Conservation (phyloP, 2,329 filamentous ascomycete genomes). For the Clathrospora elynae region DNA sequence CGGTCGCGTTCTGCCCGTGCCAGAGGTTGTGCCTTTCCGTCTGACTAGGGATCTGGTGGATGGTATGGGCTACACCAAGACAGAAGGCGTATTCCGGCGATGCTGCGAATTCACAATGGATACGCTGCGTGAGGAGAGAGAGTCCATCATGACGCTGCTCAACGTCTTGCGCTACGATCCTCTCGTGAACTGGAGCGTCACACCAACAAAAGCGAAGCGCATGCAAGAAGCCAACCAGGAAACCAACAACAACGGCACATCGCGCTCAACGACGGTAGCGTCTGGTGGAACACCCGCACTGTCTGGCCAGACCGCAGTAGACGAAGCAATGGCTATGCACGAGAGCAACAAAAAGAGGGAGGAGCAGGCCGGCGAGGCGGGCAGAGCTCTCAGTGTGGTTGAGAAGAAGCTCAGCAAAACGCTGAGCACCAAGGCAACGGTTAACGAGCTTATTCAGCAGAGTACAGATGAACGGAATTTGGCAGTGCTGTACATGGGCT, state of each 20-base stretch:
- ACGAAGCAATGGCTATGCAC: slow-evolving; percentile 34
- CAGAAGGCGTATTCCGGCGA: slow-evolving; percentile 94
- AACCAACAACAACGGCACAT: slow-evolving; percentile 49
- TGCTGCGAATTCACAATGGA: slow-evolving; percentile 98
- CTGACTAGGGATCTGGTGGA: slow-evolving; percentile 94
- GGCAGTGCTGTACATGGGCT: slow-evolving; percentile 71
- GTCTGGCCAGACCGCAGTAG: slow-evolving; percentile 20
- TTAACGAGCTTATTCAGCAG: slow-evolving; percentile 96
- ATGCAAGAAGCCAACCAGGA: slow-evolving; percentile 68
- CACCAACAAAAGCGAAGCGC: slow-evolving; percentile 67
- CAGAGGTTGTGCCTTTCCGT: slow-evolving; percentile 94
- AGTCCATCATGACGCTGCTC: slow-evolving; percentile 97
- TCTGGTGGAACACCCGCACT: slow-evolving; percentile 41
- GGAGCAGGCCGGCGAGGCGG: slow-evolving; percentile 76
- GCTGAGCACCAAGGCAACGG: slow-evolving; percentile 89
- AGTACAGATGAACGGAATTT: slow-evolving; percentile 92
- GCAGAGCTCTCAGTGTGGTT: slow-evolving; percentile 88
- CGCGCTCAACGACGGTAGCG: slow-evolving; percentile 38
- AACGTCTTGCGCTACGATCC: slow-evolving; percentile 98
- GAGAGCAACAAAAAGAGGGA: slow-evolving; percentile 50
- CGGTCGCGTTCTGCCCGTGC: slow-evolving; percentile 90
- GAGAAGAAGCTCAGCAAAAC: slow-evolving; percentile 95
- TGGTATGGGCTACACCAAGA: slow-evolving; percentile 93
- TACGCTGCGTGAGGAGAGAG: slow-evolving; percentile 90
- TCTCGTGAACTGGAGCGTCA: slow-evolving; percentile 92